A percentile compares a stretch with the other conserved stretches of the same genome.
phyloP scores from a whole-genome alignment of 1,284 basidiomycete species.

The Moesziomyces aphidis region DNA sequence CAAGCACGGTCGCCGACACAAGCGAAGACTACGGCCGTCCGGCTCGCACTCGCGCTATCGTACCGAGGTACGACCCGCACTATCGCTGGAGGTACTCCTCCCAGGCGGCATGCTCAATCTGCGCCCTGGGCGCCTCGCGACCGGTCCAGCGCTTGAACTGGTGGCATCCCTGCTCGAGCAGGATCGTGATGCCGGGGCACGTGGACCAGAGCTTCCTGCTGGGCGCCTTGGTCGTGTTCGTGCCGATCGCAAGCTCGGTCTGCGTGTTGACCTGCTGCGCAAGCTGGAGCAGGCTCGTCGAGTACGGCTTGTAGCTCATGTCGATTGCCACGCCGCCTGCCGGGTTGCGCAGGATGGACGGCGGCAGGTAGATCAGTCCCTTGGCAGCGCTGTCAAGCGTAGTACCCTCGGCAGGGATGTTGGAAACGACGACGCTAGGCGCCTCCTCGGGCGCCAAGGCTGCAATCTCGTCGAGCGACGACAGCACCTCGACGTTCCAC shows the following conservation, averaged over 20 bases:
- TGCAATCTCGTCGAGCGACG: constrained; percentile 33
- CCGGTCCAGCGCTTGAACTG: constrained; percentile 66
- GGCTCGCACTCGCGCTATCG: no score
- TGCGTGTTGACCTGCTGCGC: constrained; percentile 27
- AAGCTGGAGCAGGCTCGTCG: constrained; percentile 59
- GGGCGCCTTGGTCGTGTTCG: constrained; percentile 19
- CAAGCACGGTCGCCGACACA: no score
- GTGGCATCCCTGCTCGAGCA: constrained; percentile 64
- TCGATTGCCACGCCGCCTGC: constrained; percentile 65
- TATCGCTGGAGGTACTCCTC: constrained; percentile 41
- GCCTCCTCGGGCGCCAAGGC: constrained; percentile 9
- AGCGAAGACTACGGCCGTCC: no score
- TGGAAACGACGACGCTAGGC: constrained; percentile 57
- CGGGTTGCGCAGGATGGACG: constrained; percentile 39
- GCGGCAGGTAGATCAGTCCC: constrained; percentile 49
- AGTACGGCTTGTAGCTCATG: constrained; percentile 66
- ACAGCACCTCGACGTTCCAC: constrained; percentile 59
- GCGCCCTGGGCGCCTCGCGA: constrained; percentile 49
- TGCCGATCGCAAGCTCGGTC: constrained; percentile 9
- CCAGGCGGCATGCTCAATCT: constrained; percentile 55
- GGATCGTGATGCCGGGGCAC: constrained; percentile 60
- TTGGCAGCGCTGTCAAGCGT: constrained; percentile 30
- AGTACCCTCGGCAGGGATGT: constrained; percentile 62
- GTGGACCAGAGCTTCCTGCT: constrained; percentile 49
- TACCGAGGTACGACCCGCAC: no score